Percentiles rank a stretch among this genome's conserved stretches.
phyloP scores from a whole-genome alignment of 352 stramenopile genomes.

The Elongisporangium anandrum region DNA sequence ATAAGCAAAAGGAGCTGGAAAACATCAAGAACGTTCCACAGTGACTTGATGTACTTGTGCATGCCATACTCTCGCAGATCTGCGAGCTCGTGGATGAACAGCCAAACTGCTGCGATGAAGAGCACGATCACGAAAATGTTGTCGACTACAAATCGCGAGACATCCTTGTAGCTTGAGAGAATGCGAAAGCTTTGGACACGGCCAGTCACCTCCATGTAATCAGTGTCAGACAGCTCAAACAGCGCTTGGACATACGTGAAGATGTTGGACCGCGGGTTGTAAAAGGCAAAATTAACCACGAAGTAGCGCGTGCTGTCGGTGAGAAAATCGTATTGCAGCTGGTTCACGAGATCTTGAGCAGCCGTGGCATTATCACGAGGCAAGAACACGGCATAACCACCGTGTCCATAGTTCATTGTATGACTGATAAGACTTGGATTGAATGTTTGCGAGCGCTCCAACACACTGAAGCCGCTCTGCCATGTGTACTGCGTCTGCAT shows the following conservation, averaged over 20 bases:
- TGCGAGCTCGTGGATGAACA: slow-evolving; percentile 47
- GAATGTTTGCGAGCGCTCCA: slow-evolving; percentile 68
- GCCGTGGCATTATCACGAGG: slow-evolving; percentile 67
- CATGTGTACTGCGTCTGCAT: slow-evolving; percentile 42
- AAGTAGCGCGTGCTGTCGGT: slow-evolving; percentile 64
- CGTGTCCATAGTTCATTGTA: slow-evolving; percentile 68
- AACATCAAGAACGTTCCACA: slow-evolving; percentile 79
- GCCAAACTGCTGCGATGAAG: slow-evolving; percentile 37
- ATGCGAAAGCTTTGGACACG: slow-evolving; percentile 75
- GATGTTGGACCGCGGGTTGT: slow-evolving; percentile 75
- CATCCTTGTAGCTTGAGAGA: slow-evolving; percentile 42
- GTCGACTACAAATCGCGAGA: slow-evolving; percentile 31
- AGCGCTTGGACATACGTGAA: slow-evolving; percentile 69
- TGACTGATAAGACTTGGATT: slow-evolving; percentile 60
- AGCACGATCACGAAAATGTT: slow-evolving; percentile 69
- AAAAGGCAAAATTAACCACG: slow-evolving; percentile 54
- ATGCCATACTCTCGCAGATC: slow-evolving; percentile 47
- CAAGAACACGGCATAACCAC: slow-evolving; percentile 66
- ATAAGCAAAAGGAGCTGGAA: slow-evolving; percentile 66
- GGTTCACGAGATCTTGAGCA: slow-evolving; percentile 26
- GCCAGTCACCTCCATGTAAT: slow-evolving; percentile 70
- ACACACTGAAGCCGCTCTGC: slow-evolving; percentile 22
- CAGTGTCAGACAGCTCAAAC: slow-evolving; percentile 74
- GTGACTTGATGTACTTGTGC: slow-evolving; percentile 61
- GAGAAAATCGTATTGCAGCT: slow-evolving; percentile 58